Conservation (phyloP, 768 basidiomycete species). For the Dioszegia hungarica region DNA sequence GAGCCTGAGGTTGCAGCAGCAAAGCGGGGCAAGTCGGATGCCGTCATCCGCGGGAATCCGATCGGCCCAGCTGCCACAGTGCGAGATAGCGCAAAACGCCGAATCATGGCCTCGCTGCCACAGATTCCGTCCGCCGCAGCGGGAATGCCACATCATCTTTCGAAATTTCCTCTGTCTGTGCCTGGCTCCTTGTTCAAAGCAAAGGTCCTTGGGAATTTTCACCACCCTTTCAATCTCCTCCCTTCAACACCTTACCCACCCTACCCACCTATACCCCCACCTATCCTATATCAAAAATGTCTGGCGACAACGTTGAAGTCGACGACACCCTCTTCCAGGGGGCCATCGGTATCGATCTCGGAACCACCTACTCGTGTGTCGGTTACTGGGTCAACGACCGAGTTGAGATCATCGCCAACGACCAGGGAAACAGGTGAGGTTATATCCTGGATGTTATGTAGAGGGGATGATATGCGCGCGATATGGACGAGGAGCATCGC, state of each 20-base stretch:
- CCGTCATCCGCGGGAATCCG: too few species aligned
- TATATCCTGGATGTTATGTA: too few species aligned
- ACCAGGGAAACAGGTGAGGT: slow-evolving; percentile 8
- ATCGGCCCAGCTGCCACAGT: background rate
- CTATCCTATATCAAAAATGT: background rate
- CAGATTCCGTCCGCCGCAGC: too few species aligned
- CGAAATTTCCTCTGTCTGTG: too few species aligned
- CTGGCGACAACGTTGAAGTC: background rate
- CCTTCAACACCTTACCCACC: background rate
- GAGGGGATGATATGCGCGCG: too few species aligned
- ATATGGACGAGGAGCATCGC: too few species aligned
- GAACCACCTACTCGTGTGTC: slow-evolving; percentile 53
- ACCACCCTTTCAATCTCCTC: too few species aligned
- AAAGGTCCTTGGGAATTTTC: too few species aligned
- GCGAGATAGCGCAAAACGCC: background rate
- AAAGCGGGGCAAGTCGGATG: background rate
- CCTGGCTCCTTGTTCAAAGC: too few species aligned
- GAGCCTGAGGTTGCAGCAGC: too few species aligned
- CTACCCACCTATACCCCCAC: background rate
- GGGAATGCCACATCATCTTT: too few species aligned
- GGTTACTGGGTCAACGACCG: slow-evolving; percentile 49
- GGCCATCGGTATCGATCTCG: slow-evolving; percentile 79
- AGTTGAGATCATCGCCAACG: slow-evolving; percentile 48
- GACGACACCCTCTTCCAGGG: slow-evolving; percentile 67
- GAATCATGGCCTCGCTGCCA: too few species aligned